These are phyloP conservation scores for Fusarium guadeloupense DNA, from an alignment of 2,329 filamentous ascomycete species.

Conservation along the genomic window DNA sequence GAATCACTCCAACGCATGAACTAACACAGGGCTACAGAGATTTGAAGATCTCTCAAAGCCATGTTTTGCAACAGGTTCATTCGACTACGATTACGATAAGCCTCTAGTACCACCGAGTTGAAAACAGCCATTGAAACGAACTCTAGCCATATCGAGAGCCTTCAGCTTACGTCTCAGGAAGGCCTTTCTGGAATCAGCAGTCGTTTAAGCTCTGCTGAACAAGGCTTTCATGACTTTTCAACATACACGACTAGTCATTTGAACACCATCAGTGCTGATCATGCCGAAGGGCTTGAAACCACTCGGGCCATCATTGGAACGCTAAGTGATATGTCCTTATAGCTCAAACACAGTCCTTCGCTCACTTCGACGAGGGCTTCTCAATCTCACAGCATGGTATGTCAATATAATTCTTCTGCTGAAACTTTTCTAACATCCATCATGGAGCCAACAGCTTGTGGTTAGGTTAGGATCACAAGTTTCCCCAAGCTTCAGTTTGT, in stretches of 20 bases:
- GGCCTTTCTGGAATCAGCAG: not conserved
- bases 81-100: too few relatives aligned
- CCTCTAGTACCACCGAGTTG: not conserved
- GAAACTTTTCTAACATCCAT: not conserved
- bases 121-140: not conserved
- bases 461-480: not conserved
- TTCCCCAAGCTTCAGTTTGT: not conserved
- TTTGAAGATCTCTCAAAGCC: not conserved
- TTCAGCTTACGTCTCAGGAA: not conserved
- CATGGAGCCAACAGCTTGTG: not conserved
- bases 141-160: not conserved
- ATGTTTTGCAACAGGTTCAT: not conserved
- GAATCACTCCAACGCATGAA: fast-evolving
- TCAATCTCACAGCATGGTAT: not conserved
- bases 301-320: not conserved
- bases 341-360: not conserved
- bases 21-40: not conserved
- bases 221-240: not conserved
- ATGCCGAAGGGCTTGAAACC: not conserved
- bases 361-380: not conserved
- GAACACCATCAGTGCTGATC: not conserved
- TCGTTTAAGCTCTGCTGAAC: not conserved
- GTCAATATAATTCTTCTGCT: too few relatives aligned
- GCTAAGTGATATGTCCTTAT: not conserved
- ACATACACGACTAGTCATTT: not conserved